Evolutionary conservation across 2,329 filamentous ascomycete genomes (phyloP).

Genomic region (Colletotrichum phormii): DNA sequence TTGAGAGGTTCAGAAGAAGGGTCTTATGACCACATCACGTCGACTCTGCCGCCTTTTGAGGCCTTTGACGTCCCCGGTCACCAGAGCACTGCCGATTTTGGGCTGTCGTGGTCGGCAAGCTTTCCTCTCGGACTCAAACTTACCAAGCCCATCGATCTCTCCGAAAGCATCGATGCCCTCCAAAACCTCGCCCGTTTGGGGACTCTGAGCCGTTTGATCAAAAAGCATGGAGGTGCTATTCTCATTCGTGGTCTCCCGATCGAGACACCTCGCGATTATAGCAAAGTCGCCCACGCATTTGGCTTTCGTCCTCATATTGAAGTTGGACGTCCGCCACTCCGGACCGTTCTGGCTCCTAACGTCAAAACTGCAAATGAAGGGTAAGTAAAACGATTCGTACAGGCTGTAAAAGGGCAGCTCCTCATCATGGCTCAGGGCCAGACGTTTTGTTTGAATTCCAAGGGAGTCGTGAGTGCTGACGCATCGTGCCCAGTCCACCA

Average conservation of each 20-base stretch:
- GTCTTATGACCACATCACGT: no score
- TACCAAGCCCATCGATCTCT: constrained; percentile 12
- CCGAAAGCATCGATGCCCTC: constrained; percentile 37
- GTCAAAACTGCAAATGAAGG: constrained; percentile 52
- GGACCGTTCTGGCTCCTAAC: constrained; percentile 48
- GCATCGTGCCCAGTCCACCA: constrained; percentile 39
- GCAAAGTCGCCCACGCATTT: constrained; percentile 48
- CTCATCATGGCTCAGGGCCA: no score
- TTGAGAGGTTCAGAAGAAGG: neutral
- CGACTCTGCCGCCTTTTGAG: constrained; percentile 1
- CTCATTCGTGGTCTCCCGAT: constrained; percentile 48
- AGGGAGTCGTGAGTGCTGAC: neutral
- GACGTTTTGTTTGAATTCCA: no score
- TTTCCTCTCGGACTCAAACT: constrained; percentile 41
- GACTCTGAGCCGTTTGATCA: constrained; percentile 40
- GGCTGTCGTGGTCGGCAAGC: constrained; percentile 38
- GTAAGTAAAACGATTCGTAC: constrained; percentile 22
- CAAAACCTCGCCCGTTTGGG: constrained; percentile 41
- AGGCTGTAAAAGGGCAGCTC: no score
- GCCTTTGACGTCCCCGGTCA: constrained; percentile 41
- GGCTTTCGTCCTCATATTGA: constrained; percentile 48
- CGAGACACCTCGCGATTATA: constrained; percentile 47
- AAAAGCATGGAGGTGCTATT: constrained; percentile 47
- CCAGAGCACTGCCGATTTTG: constrained; percentile 39
- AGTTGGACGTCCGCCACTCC: constrained; percentile 47